These are phyloP conservation scores for Apodospora peruviana DNA, from an alignment of 495 filamentous ascomycete genomes.

Conservation along the genomic window DNA sequence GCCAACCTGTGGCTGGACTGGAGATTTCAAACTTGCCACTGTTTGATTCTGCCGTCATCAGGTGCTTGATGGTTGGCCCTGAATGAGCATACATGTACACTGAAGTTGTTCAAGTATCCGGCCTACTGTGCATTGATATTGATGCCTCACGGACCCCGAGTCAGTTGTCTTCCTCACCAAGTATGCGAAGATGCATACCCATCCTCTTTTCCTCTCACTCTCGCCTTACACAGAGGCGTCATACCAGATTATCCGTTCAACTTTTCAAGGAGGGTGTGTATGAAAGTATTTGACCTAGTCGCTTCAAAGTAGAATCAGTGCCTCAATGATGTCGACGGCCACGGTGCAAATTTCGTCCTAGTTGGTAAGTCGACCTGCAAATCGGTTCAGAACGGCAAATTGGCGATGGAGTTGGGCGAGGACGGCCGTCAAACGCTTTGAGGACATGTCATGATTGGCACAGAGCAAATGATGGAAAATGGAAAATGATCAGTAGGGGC, in stretches of 20 bases:
- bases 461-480: neutral
- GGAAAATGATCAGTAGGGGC: too few relatives aligned
- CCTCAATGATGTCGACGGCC: neutral
- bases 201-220: neutral
- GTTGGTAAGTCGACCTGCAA: neutral
- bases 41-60: too few relatives aligned
- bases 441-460: neutral
- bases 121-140: neutral
- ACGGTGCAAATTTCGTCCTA: neutral
- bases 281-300: neutral
- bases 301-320: neutral
- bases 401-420: neutral
- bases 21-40: too few relatives aligned
- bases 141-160: neutral
- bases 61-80: too few relatives aligned
- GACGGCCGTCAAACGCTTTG: neutral
- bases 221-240: too few relatives aligned
- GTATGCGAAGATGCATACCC: neutral
- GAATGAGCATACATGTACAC: neutral
- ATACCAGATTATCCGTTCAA: neutral
- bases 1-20: too few relatives aligned
- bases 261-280: neutral
- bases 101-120: neutral
- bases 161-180: neutral
- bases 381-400: neutral